Evolutionary conservation across 1,139 yeast genomes (phyloP), one percentile per base, ranked within the genome.

Genomic region (Yamadazyma jaroonii): DNA sequence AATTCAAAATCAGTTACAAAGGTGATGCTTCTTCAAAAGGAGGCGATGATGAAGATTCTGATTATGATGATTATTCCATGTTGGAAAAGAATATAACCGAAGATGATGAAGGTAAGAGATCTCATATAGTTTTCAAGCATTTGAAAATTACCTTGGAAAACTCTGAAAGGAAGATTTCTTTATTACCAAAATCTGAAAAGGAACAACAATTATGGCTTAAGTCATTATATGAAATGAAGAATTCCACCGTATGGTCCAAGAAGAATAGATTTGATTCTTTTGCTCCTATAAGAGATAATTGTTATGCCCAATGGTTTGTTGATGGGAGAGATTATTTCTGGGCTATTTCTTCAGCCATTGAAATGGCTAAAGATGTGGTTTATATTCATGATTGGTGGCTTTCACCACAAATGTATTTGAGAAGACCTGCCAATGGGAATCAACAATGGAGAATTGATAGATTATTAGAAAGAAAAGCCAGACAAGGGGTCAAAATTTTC

Each of bases 351-450:
- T 80, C 89, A 6, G 98, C 97, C 0, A 68, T 92, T 43, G 90
- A 84, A 49, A 82, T 87, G 87, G 98, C 99, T 1, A 82, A 82
- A 50, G 98, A 92, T 64, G 94, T 86, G 1, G 84, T 94, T 31
- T 94, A 83, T 57, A 88, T 94, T 38, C 97, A 92, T 57, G 99
- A 92, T 57, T 94, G 99, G 99, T 94, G 98, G 98, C 67, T 94
- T 24, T 79, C 94, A 9, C 99, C 99, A 0, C 98, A 94, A 57
- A 59, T 92, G 9, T 92, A 94, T 52, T 67, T 94, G 63, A 77
- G 98, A 46, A 72, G 99, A 37, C 98, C 98, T 0, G 92, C 96
- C 0, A 84, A 87, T 58, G 96, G 96, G 10, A 90, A 92, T 52
- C 97, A 94, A 57, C 86, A 87, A 48, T 92, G 90, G 83, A 77